Conservation (phyloP, 1,139 yeast species). For the Kurtzmaniella quercitrusa region DNA sequence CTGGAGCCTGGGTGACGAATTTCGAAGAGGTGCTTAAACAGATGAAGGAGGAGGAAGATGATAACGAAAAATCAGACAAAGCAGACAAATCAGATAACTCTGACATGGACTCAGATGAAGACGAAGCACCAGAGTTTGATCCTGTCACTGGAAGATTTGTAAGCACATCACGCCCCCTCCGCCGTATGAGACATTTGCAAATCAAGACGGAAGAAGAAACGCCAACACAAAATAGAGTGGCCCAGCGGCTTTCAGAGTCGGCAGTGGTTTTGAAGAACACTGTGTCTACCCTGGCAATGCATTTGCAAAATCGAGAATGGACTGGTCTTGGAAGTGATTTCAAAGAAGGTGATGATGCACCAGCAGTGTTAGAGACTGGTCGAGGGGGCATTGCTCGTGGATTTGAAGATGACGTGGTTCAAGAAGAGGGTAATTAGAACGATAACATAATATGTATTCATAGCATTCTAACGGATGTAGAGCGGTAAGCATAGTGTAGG, state of each 20-base stretch:
- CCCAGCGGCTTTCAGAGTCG: constrained; percentile 50
- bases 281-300: constrained; percentile 83
- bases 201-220: constrained; percentile 38
- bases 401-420: background rate
- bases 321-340: constrained; percentile 89
- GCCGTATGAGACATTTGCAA: constrained; percentile 61
- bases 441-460: background rate
- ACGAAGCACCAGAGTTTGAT: constrained; percentile 79
- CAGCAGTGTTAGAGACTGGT: constrained; percentile 79
- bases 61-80: constrained; percentile 11
- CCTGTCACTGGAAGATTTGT: constrained; percentile 80
- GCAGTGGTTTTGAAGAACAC: constrained; percentile 69
- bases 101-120: constrained; percentile 23
- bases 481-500: background rate
- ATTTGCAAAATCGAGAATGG: constrained; percentile 75
- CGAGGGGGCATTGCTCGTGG: constrained; percentile 76
- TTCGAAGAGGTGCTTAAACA: constrained; percentile 50
- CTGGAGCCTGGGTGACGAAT: constrained; percentile 89
- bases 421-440: background rate
- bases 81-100: constrained; percentile 11
- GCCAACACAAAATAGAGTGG: constrained; percentile 27
- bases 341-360: constrained; percentile 46
- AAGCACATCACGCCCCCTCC: constrained; percentile 67
- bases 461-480: background rate
- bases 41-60: constrained; percentile 18